phyloP scores from a whole-genome alignment of 805 yeast genomes.

The Metschnikowia chrysomelidarum region DNA sequence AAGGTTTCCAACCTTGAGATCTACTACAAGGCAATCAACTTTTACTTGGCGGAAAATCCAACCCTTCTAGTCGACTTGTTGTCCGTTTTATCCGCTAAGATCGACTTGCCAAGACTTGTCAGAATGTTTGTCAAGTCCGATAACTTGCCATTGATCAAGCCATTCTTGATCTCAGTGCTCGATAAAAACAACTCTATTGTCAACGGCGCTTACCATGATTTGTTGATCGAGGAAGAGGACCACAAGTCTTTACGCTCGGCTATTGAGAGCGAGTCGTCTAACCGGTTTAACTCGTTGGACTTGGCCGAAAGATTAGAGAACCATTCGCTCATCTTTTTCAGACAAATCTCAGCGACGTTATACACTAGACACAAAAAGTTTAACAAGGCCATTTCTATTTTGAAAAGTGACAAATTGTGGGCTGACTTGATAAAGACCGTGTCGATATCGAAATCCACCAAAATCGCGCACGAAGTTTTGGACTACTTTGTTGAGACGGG shows the following conservation, averaged over 20 bases:
- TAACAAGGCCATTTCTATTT: conserved; percentile 80
- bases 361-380: conserved; percentile 94
- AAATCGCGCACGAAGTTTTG: conserved; percentile 84
- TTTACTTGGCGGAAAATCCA: conserved; percentile 91
- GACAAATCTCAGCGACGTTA: conserved; percentile 92
- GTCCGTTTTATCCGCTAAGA: conserved; percentile 78
- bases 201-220: conserved; percentile 91
- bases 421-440: conserved; percentile 92
- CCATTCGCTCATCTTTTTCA: conserved; percentile 86
- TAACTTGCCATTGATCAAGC: conserved; percentile 92
- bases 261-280: conserved; percentile 74
- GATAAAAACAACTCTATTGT: conserved; percentile 88
- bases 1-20: conserved; percentile 96
- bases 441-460: conserved; percentile 70
- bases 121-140: conserved; percentile 93
- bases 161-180: conserved; percentile 88
- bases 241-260: conserved; percentile 84
- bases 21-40: conserved; percentile 94
- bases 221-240: conserved; percentile 95
- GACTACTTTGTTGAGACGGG: conserved; percentile 95
- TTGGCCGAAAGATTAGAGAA: conserved; percentile 91
- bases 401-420: conserved; percentile 93
- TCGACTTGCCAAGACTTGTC: conserved; percentile 93
- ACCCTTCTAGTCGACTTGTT: conserved; percentile 83
- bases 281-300: conserved; percentile 88